Percentiles rank a stretch among this genome's conserved stretches.
These are phyloP conservation scores for Phytophthora gonapodyides DNA, from an alignment of 352 stramenopile species.

Conservation along the genomic window DNA sequence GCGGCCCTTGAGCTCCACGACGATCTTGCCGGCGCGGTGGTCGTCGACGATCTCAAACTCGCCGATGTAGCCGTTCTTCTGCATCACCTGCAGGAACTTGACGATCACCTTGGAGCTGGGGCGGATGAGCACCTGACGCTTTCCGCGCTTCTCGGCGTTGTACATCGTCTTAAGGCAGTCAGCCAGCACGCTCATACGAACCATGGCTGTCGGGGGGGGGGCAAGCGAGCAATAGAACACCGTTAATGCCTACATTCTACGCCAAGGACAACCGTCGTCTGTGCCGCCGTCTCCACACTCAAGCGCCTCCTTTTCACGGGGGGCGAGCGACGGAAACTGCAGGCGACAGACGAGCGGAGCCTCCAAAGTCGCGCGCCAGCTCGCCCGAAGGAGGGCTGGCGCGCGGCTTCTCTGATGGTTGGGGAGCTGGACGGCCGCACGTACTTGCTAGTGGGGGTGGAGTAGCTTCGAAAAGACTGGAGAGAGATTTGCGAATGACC, in stretches of 20 bases:
- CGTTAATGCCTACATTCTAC: constrained; percentile 54
- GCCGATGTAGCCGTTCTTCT: constrained; percentile 99
- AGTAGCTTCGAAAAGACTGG: constrained; percentile 37
- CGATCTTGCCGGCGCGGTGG: constrained; percentile 99
- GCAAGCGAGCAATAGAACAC: constrained; percentile 19
- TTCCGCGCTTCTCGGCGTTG: constrained; percentile 99
- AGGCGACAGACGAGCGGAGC: constrained; percentile 36
- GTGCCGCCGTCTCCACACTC: constrained; percentile 30
- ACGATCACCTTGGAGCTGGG: constrained; percentile 99
- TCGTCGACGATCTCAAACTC: constrained; percentile 99
- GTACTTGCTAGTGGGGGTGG: constrained; percentile 39
- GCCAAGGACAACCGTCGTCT: constrained; percentile 63
- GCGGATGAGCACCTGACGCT: constrained; percentile 99
- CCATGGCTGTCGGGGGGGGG: constrained; percentile 90
- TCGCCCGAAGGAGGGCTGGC: constrained; percentile 21
- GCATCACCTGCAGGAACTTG: constrained; percentile 99
- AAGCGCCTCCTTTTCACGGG: not conserved
- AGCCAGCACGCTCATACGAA: constrained; percentile 99
- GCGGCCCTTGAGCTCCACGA: constrained; percentile 97
- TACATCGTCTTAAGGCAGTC: constrained; percentile 99
- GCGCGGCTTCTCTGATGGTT: constrained; percentile 36
- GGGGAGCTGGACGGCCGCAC: constrained; percentile 5
- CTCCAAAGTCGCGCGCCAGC: constrained; percentile 67
- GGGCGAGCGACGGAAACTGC: constrained; percentile 19
- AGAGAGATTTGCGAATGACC: constrained; percentile 50